These are phyloP conservation scores for Linanthus parryae DNA, from an alignment of 148 eudicot species.

Conservation along the genomic window DNA sequence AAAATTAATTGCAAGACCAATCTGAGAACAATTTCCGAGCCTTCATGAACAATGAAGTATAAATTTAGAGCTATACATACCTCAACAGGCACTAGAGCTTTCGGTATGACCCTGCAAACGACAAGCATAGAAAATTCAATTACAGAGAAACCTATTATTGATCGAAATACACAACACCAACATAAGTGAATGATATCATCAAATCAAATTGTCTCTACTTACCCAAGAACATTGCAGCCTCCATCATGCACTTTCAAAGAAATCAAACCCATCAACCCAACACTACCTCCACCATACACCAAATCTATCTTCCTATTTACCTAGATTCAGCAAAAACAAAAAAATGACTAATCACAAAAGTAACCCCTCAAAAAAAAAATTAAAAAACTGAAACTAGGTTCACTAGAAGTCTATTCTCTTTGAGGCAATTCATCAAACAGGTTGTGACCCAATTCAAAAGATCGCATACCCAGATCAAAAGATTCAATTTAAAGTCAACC, in stretches of 20 bases:
- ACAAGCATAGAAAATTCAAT: constrained; percentile 4
- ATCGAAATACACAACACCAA: neutral
- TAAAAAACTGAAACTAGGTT: neutral
- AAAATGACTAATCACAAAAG: too few relatives aligned
- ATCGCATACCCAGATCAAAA: neutral
- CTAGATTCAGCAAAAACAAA: constrained; percentile 33
- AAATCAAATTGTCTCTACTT: too few relatives aligned
- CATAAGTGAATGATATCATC: too few relatives aligned
- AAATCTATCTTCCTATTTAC: constrained; percentile 80
- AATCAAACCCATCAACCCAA: constrained; percentile 90
- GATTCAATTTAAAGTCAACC: neutral
- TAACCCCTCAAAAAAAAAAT: constrained; percentile 2
- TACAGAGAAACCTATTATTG: neutral
- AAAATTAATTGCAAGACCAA: too few relatives aligned
- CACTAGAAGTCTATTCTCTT: neutral
- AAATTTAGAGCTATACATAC: constrained; percentile 31
- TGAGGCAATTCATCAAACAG: neutral
- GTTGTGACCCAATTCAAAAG: too few relatives aligned
- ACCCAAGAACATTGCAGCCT: constrained; percentile 96
- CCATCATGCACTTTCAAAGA: constrained; percentile 70
- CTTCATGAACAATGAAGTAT: too few relatives aligned
- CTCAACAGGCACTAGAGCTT: constrained; percentile 90
- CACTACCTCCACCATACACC: constrained; percentile 97
- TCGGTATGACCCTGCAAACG: constrained; percentile 77
- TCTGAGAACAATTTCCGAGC: too few relatives aligned